Evolutionary conservation across 2,329 filamentous ascomycete genomes (phyloP).

Genomic region (Epichloe hybrida): DNA sequence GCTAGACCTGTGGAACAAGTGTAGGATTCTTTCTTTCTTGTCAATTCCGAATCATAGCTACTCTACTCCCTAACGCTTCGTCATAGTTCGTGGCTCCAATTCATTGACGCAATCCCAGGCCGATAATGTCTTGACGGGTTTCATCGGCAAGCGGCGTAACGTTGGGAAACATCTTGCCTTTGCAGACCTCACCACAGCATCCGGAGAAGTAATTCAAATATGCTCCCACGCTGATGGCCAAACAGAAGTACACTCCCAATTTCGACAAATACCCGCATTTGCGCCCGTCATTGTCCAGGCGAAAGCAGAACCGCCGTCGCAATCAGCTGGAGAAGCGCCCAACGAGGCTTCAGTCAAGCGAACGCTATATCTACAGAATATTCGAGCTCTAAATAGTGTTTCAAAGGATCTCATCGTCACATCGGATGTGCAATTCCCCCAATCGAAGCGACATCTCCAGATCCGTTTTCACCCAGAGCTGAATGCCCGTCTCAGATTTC

Average conservation of each 20-base stretch:
- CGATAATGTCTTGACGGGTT: conserved; percentile 35
- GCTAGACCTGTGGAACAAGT: conserved; percentile 17
- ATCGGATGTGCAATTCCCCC: conserved; percentile 54
- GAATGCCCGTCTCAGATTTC: conserved; percentile 54
- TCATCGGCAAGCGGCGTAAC: conserved; percentile 54
- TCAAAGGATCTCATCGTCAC: conserved; percentile 61
- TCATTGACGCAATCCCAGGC: conserved; percentile 9
- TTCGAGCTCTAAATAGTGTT: conserved; percentile 21
- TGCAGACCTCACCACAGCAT: conserved; percentile 35
- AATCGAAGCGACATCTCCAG: conserved; percentile 68
- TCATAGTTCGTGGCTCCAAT: conserved; percentile 16
- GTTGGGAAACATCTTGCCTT: conserved; percentile 60
- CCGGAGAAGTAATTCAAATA: conserved; percentile 30
- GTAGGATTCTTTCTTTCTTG: conserved; percentile 9
- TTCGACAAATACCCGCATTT: conserved; percentile 34
- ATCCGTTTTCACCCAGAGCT: conserved; percentile 61
- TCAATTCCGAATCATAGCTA: neutral
- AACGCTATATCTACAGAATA: conserved; percentile 51
- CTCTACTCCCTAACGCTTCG: neutral
- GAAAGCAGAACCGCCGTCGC: conserved; percentile 14
- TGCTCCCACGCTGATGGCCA: conserved; percentile 26
- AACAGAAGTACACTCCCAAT: conserved; percentile 23
- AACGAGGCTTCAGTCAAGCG: conserved; percentile 23
- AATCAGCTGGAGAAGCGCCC: conserved; percentile 9
- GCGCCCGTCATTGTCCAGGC: conserved; percentile 40